phyloP scores from a whole-genome alignment of 768 basidiomycete genomes.

The Suillus occidentalis region DNA sequence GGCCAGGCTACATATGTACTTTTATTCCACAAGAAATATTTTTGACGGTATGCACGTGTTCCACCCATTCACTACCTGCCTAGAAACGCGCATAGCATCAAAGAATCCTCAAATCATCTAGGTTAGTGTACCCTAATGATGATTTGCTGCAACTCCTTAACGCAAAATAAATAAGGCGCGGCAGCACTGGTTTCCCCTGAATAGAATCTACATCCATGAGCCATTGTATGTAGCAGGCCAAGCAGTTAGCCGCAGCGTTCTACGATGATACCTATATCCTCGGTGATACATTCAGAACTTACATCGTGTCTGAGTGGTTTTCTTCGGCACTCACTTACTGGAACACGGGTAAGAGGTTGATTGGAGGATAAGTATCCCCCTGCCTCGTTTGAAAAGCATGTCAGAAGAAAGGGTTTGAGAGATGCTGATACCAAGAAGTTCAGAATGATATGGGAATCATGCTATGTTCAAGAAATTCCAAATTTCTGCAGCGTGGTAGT shows the following conservation, averaged over 20 bases:
- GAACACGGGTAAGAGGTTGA: not conserved
- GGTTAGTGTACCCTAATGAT: no score
- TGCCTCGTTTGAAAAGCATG: not conserved
- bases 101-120: no score
- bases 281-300: not conserved
- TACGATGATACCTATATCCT: not conserved
- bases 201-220: conserved; percentile 25
- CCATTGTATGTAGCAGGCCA: conserved; percentile 15
- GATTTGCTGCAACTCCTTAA: conserved; percentile 5
- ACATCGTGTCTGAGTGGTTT: conserved; percentile 25
- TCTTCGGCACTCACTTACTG: conserved; percentile 23
- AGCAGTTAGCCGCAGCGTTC: not conserved
- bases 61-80: no score
- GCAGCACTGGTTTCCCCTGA: conserved; percentile 12
- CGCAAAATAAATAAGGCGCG: conserved; percentile 31
- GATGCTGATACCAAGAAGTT: not conserved
- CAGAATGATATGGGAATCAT: no score
- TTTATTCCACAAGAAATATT: no score
- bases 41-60: no score
- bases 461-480: no score
- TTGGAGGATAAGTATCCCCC: not conserved
- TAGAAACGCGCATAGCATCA: no score
- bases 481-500: no score
- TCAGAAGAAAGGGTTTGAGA: not conserved
- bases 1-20: no score